Evolutionary conservation across 1,139 yeast genomes (phyloP).

Genomic region (Blastobotrys proliferans): DNA sequence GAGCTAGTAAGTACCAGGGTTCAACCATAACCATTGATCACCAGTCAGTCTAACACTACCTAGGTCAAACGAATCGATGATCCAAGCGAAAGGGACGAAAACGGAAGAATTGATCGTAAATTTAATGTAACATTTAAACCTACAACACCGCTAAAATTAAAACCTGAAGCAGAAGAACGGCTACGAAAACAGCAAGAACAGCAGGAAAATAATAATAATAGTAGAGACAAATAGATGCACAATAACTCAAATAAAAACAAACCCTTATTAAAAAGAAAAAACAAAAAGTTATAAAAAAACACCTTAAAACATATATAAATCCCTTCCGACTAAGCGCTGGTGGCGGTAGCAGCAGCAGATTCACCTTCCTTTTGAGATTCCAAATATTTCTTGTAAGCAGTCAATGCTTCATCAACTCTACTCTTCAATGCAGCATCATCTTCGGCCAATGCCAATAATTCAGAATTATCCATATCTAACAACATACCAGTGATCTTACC

Average conservation of each 20-base stretch:
- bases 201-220: slow-evolving; percentile 1
- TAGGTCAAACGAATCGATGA: slow-evolving; percentile 31
- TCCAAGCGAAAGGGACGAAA: slow-evolving; percentile 27
- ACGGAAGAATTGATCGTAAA: slow-evolving; percentile 27
- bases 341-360: slow-evolving; percentile 7
- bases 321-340: slow-evolving; percentile 6
- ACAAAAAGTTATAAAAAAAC: slow-evolving; percentile 5
- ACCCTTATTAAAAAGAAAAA: background rate
- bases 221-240: background rate
- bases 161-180: slow-evolving; percentile 14
- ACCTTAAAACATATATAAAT: slow-evolving; percentile 4
- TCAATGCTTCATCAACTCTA: slow-evolving; percentile 91
- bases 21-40: background rate
- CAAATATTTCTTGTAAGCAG: slow-evolving; percentile 50
- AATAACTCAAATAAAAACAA: background rate
- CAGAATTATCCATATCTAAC: slow-evolving; percentile 90
- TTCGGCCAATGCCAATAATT: slow-evolving; percentile 83
- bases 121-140: slow-evolving; percentile 36
- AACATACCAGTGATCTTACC: slow-evolving; percentile 99
- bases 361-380: slow-evolving; percentile 26
- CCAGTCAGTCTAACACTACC: background rate
- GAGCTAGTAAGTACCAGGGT: slow-evolving; percentile 29
- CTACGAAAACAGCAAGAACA: slow-evolving; percentile 7
- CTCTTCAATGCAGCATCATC: slow-evolving; percentile 79
- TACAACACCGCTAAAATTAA: slow-evolving; percentile 35